Evolutionary conservation across 2,329 filamentous ascomycete species (phyloP).

Genomic region (Fusarium sp.): DNA sequence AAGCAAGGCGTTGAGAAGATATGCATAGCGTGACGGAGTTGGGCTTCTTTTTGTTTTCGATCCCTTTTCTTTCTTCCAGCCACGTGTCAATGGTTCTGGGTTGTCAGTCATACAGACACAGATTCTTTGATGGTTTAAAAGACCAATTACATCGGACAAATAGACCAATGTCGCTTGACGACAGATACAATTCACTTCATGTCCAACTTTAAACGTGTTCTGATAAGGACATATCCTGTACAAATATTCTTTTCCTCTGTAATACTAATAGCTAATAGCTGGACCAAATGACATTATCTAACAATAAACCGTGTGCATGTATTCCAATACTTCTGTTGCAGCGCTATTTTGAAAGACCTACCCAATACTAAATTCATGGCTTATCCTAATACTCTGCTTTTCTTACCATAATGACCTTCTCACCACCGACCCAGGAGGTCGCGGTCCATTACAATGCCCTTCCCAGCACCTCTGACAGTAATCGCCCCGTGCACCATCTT

Average conservation of each 20-base stretch:
- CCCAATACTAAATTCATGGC: not conserved
- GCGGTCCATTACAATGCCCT: conserved; percentile 34
- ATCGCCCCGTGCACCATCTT: conserved; percentile 26
- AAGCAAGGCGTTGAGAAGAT: conserved; percentile 43
- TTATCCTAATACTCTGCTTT: not conserved
- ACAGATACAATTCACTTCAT: conserved; percentile 1
- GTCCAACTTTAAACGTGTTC: not conserved
- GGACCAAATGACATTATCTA: conserved; percentile 11
- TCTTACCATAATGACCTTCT: conserved; percentile 33
- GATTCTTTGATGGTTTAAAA: conserved; percentile 24
- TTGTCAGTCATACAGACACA: conserved; percentile 30
- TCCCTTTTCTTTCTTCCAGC: conserved; percentile 25
- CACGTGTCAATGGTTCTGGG: conserved; percentile 22
- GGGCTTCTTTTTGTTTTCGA: conserved; percentile 23
- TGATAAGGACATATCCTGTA: not conserved
- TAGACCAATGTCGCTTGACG: conserved; percentile 20
- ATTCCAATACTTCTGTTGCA: not conserved
- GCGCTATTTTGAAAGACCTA: not conserved
- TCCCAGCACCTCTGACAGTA: conserved; percentile 44
- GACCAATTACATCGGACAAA: conserved; percentile 20
- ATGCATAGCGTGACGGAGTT: conserved; percentile 44
- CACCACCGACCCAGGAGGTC: conserved; percentile 26
- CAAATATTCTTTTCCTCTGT: not conserved
- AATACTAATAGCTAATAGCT: conserved; percentile 15
- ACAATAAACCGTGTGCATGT: not conserved